Evolutionary conservation across 768 basidiomycete species (phyloP).

Genomic region (Hydnomerulius pinastri): DNA sequence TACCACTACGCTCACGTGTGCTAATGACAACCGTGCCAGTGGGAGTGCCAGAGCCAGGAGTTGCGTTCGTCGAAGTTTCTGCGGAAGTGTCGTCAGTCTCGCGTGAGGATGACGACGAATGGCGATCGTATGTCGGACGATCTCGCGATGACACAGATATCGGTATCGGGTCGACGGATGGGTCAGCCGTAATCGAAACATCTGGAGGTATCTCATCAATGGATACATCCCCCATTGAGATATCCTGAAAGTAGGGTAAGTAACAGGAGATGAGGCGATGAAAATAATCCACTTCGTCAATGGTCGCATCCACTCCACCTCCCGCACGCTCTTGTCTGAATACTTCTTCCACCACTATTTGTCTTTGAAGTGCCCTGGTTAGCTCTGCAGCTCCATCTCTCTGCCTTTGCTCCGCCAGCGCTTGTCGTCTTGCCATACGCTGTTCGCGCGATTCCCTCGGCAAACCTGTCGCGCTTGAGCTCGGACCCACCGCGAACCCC

Average conservation of each 20-base stretch:
- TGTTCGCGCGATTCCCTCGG: constrained; percentile 78
- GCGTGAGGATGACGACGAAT: constrained; percentile 27
- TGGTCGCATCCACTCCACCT: constrained; percentile 4
- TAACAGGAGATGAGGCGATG: background rate
- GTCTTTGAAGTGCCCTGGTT: constrained; percentile 57
- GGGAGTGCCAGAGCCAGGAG: constrained; percentile 63
- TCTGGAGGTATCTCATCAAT: constrained; percentile 19
- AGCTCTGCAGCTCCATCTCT: constrained; percentile 56
- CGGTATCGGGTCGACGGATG: constrained; percentile 16
- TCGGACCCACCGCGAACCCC: constrained; percentile 85
- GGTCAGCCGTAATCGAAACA: constrained; percentile 23
- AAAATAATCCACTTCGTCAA: constrained; percentile 28
- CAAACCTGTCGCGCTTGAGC: constrained; percentile 71
- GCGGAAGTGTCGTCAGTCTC: constrained; percentile 64
- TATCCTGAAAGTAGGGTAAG: constrained; percentile 27
- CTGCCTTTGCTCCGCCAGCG: constrained; percentile 55
- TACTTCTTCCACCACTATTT: constrained; percentile 41
- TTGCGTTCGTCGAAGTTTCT: constrained; percentile 60
- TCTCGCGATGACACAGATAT: constrained; percentile 22
- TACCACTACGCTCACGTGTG: constrained; percentile 73
- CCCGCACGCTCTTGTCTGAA: constrained; percentile 10
- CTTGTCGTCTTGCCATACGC: constrained; percentile 60
- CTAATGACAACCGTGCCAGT: constrained; percentile 59
- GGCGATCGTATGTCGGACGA: constrained; percentile 20
- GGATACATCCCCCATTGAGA: constrained; percentile 33